Evolutionary conservation across 306 rosid genomes (phyloP).

Genomic region (Spatholobus suberectus): DNA sequence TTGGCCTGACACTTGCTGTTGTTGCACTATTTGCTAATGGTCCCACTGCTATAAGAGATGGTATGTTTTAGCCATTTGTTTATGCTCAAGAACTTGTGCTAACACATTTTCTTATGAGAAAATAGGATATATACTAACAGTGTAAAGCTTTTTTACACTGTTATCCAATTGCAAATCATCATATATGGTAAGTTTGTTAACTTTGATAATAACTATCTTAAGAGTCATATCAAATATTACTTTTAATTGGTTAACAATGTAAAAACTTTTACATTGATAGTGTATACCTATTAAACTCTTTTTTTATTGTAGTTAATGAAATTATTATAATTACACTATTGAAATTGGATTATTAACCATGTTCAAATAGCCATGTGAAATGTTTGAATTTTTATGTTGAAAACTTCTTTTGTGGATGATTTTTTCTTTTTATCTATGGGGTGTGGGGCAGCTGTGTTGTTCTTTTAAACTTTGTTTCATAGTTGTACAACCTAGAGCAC

Average conservation of each 20-base stretch:
- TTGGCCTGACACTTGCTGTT: conserved; percentile 99
- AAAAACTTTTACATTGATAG: too few species aligned
- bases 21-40: conserved; percentile 95
- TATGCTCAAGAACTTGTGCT: too few species aligned
- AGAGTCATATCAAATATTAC: too few species aligned
- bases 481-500: neutral
- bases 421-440: neutral
- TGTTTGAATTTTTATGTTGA: neutral
- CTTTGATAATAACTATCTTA: too few species aligned
- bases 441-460: neutral
- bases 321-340: conserved; percentile 22
- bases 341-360: neutral
- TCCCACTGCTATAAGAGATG: conserved; percentile 89
- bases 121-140: too few species aligned
- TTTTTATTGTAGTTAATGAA: neutral
- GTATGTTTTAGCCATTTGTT: conserved; percentile 58
- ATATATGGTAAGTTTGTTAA: too few species aligned
- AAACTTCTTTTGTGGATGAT: neutral
- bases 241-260: too few species aligned
- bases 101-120: too few species aligned
- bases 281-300: too few species aligned
- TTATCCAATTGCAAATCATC: too few species aligned
- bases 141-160: too few species aligned
- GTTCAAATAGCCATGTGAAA: too few species aligned
- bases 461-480: neutral